A percentile compares a stretch with the other conserved stretches of the same genome.
These are phyloP conservation scores for Sporothrix dimorphospora DNA, from an alignment of 2,329 filamentous ascomycete species.

Conservation along the genomic window DNA sequence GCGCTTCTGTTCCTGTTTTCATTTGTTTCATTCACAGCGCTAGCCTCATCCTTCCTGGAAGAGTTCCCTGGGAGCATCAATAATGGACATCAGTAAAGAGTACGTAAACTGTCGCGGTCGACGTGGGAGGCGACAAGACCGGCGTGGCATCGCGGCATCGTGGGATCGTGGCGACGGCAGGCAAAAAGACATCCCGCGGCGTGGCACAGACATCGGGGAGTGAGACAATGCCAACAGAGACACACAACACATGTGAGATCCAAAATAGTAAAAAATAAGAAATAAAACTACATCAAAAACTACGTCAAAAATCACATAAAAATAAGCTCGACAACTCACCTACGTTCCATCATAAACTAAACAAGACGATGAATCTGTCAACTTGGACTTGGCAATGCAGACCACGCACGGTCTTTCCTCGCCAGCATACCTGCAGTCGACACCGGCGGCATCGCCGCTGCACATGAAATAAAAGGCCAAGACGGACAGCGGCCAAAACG, in stretches of 20 bases:
- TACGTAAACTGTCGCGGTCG: conserved; percentile 6
- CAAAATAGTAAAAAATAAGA: no score
- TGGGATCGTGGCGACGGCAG: neutral
- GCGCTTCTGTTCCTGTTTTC: neutral
- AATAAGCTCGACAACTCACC: no score
- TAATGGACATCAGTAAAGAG: conserved; percentile 5
- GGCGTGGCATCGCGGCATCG: neutral
- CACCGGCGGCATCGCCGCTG: neutral
- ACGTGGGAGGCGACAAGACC: neutral
- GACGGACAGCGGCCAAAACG: neutral
- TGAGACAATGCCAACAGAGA: no score
- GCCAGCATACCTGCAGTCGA: no score
- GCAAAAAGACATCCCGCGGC: neutral
- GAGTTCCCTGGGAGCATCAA: no score
- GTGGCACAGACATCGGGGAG: neutral
- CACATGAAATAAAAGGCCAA: neutral
- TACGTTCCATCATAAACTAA: no score
- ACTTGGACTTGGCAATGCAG: no score
- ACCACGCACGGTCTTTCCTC: no score
- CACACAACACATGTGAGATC: no score
- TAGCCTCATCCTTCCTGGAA: neutral
- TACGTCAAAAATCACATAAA: no score
- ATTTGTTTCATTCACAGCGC: neutral
- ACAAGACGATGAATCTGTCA: no score
- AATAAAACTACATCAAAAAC: no score